A percentile compares a stretch with the other conserved stretches of the same genome.
Evolutionary conservation across 768 basidiomycete species (phyloP).

Genomic region (Arthromyces matolae): DNA sequence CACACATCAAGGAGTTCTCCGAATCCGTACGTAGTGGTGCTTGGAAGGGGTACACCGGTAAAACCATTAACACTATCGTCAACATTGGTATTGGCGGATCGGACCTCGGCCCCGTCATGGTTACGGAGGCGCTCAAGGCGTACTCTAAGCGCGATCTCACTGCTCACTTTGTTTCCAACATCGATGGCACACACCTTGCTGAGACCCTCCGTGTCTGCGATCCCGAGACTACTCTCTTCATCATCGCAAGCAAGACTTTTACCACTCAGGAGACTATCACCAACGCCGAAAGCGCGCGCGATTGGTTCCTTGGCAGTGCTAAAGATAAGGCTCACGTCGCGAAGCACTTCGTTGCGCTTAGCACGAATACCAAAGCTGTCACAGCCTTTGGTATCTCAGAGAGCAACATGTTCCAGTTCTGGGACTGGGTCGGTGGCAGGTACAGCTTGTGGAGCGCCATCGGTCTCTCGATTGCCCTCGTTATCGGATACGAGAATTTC

Average conservation of each 20-base stretch:
- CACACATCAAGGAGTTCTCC: slow-evolving; percentile 89
- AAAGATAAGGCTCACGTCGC: slow-evolving; percentile 90
- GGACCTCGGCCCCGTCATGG: slow-evolving; percentile 98
- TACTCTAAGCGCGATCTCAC: slow-evolving; percentile 88
- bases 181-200: slow-evolving; percentile 95
- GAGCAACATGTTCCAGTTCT: slow-evolving; percentile 99
- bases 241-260: slow-evolving; percentile 98
- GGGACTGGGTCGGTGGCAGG: slow-evolving; percentile 99
- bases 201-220: slow-evolving; percentile 80
- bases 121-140: slow-evolving; percentile 92
- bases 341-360: slow-evolving; percentile 98
- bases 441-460: slow-evolving; percentile 99
- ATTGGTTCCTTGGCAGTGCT: slow-evolving; percentile 88
- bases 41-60: slow-evolving; percentile 98
- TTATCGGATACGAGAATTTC: slow-evolving; percentile 94
- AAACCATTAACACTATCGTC: slow-evolving; percentile 89
- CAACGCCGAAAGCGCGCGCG: slow-evolving; percentile 89
- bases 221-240: slow-evolving; percentile 92
- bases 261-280: slow-evolving; percentile 99
- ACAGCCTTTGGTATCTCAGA: slow-evolving; percentile 88
- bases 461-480: slow-evolving; percentile 89
- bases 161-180: slow-evolving; percentile 92
- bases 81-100: slow-evolving; percentile 99
- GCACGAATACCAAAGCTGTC: slow-evolving; percentile 93
- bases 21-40: slow-evolving; percentile 78